Base-by-base conservation (phyloP, 345 rosid species). In the Dovyalis caffra region DNA sequence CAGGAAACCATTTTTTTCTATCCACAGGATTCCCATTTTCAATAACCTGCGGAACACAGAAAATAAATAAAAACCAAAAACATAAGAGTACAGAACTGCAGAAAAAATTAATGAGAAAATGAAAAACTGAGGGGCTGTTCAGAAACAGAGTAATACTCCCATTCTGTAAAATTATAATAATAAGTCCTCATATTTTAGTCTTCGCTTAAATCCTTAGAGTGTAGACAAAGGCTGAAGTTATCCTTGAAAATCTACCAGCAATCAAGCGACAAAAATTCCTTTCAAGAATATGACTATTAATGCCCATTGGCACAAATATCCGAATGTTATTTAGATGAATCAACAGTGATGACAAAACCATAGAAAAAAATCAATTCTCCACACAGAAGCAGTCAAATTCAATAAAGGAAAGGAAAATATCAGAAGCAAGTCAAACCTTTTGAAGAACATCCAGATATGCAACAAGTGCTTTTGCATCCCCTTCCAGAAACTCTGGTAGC, bases 381-480 rank as follows among this genome's bases (percentile, higher is more conserved):
- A 64, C 38, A 57, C 20, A 65, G 18, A 43, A 67, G 67, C 67
- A 74, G 40, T 65, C 53, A 72, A 40, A 49, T 45, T 16, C 33
- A 62, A 62, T 25, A 23, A 45, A 9, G 6, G 8, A 64, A 7
- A 34, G 35, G 8, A 32, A 31, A 15, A 26, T 25, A 61, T 21
- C 43, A 40, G 21, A 31, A 80, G 61, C 43, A 82, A 61, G 60
- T 37, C 35, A 56, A 76, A 92, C 99, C 99, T 95, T 92, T 81
- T 83, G 95, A 83, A 95, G 97, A 77, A 95, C 94, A 83, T 91
- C 85, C 88, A 92, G 81, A 87, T 95, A 95, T 63, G 97, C 99
- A 81, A 90, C 99, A 80, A 95, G 94, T 49, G 97, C 97, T 83
- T 87, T 90, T 78, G 99, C 97, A 81, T 95, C 99, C 33, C 97